Evolutionary conservation across 2,329 filamentous ascomycete species (phyloP).

Genomic region (Aspergillus ochraceus): DNA sequence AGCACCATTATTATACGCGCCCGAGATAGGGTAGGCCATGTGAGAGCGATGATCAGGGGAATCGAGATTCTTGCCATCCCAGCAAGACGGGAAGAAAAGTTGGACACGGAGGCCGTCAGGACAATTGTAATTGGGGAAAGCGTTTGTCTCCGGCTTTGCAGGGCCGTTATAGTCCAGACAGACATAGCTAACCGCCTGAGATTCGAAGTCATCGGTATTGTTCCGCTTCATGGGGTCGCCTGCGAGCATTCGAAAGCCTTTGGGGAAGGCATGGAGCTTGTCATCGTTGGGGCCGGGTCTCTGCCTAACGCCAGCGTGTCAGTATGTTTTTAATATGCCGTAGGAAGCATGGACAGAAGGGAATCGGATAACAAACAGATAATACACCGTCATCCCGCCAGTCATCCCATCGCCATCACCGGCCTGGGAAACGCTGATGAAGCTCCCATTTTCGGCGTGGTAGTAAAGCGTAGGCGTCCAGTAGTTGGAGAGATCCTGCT

Average conservation of each 20-base stretch:
- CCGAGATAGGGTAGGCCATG: slow-evolving; percentile 25
- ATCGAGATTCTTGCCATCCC: slow-evolving; percentile 32
- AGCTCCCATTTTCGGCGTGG: slow-evolving; percentile 60
- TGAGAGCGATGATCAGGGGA: slow-evolving; percentile 29
- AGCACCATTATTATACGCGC: slow-evolving; percentile 22
- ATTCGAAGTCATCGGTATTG: slow-evolving; percentile 28
- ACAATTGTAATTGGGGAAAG: slow-evolving; percentile 19
- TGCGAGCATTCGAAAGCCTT: slow-evolving; percentile 69
- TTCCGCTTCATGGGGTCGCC: slow-evolving; percentile 62
- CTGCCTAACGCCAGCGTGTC: neutral
- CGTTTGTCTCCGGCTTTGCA: slow-evolving; percentile 13
- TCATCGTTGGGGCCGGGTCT: slow-evolving; percentile 53
- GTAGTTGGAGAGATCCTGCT: slow-evolving; percentile 71
- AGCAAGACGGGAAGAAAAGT: slow-evolving; percentile 34
- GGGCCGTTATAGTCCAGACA: slow-evolving; percentile 6
- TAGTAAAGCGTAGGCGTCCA: slow-evolving; percentile 75
- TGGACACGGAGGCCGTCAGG: slow-evolving; percentile 36
- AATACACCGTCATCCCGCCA: slow-evolving; percentile 58
- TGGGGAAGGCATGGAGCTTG: slow-evolving; percentile 67
- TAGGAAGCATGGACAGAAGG: neutral
- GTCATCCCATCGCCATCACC: slow-evolving; percentile 33
- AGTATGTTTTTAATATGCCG: neutral
- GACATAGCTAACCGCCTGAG: neutral
- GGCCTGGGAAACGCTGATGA: slow-evolving; percentile 61
- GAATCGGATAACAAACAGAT: slow-evolving; percentile 54